Evolutionary conservation across 1,284 basidiomycete species (phyloP), one percentile per base, ranked within the genome.

Genomic region (Apiotrichum domesticum): DNA sequence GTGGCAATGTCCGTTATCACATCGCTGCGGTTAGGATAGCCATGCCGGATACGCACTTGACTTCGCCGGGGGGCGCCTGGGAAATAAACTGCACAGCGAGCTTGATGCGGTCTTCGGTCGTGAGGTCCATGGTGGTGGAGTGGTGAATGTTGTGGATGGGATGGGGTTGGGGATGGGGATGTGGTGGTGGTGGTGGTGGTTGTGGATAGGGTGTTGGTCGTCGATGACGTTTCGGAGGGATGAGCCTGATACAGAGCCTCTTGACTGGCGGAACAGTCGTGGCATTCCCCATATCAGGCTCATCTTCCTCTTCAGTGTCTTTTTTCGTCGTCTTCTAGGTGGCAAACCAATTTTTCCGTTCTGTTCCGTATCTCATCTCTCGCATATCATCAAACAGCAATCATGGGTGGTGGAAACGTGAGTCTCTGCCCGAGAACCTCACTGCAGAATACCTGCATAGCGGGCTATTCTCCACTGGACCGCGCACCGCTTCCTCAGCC

Each of bases 31-130:
- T 66, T 51, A 68, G 64, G 4, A 2, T 10, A 9, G 32, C 10
- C 6, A n/a, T 9, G 29, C 11, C 3, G 37, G 7, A 1, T 15
- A 64, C 72, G 64, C 59, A 75, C 73, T 94, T 95, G 66, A 95
- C 92, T 78, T 97, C 89, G 53, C 93, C 93, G 0, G 93, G 93
- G 11, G 93, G 93, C 1, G 89, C 85, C 73, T 95, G 92, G 1
- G 90, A 81, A 37, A 97, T 80, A 67, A 96, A 90, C 51, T 79
- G 79, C 14, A 87, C 85, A 7, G 88, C 91, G 10, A 72, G 63
- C 58, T 70, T 68, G 58, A 68, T 66, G 54, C 68, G 69, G 13
- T 76, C 66, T 39, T 75, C 68, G 11, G 65, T 21, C 11, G 61
- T 63, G 35, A 74, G 60, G 15, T 73, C 62, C 33, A 67, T 48